Evolutionary conservation across 495 filamentous ascomycete species (phyloP), one percentile per base, ranked within the genome.

Genomic region (Hypoxylon fragiforme): DNA sequence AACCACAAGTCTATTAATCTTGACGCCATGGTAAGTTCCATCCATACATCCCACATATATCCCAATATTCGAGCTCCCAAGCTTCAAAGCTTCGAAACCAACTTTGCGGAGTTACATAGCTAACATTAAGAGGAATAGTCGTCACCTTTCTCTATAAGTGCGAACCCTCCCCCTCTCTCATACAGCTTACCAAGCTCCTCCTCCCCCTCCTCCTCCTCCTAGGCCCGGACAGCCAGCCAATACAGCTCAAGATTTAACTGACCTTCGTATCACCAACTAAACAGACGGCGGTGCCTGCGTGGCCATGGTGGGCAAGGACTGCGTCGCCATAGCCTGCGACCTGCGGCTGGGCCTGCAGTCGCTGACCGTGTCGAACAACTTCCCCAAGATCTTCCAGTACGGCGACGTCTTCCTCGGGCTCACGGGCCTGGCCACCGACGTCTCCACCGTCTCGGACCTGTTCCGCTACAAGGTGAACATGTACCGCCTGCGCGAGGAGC

Each of bases 401-500:
- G 91, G 90, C 68, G 88, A 91, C 69, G 90, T 92, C 60, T 96
- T 95, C 73, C 87, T 98, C n/a, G 94, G 94, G 36, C 82, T 98
- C 35, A 97, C 95, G 3, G 94, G 94, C 21, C 87, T 98, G 16
- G 94, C 95, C 18, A 97, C 94, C 50, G 94, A 98, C 73, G 90
- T 98, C 32, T 82, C 83, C 26, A 97, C 95, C 54, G 94, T 98
- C 57, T 87, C 86, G 53, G 94, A 98, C 75, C 89, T 97, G 59
- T 94, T 98, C 81, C 91, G 94, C 65, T 97, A 94, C 81, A 98
- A 98, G 79, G 91, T 96, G 64, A 98, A 98, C 81, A 92, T 98
- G 90, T 98, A 98, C 84, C 90, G 94, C 31, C 84, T 98, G 62
- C 90, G 94, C 64, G 94, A 98, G 77, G 94, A 97, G 78, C 91